phyloP scores from a whole-genome alignment of 2,329 filamentous ascomycete genomes.

The Ceratocystis ficicola region DNA sequence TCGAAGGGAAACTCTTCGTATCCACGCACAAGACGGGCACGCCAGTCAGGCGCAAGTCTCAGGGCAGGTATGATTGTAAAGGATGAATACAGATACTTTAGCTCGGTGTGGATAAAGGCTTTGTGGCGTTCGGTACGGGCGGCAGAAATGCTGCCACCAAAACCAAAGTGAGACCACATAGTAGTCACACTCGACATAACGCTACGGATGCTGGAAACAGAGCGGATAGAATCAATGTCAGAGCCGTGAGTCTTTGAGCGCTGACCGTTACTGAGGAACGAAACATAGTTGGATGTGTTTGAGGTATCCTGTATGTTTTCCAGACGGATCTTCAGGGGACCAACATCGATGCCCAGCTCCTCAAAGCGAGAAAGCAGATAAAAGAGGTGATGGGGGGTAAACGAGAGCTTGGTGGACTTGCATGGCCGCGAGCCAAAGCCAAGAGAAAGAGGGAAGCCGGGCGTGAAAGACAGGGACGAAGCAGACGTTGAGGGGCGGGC shows the following conservation, averaged over 20 bases:
- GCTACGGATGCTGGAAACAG: slow-evolving; percentile 90
- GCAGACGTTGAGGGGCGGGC: slow-evolving; percentile 53
- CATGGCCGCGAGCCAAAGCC: slow-evolving; percentile 73
- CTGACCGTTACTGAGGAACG: slow-evolving; percentile 76
- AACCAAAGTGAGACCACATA: slow-evolving; percentile 78
- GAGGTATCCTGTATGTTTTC: slow-evolving; percentile 88
- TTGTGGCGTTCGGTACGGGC: slow-evolving; percentile 85
- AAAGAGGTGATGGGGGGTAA: slow-evolving; percentile 93
- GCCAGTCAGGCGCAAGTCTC: slow-evolving; percentile 80
- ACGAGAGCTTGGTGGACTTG: slow-evolving; percentile 80
- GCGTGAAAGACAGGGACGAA: slow-evolving; percentile 62
- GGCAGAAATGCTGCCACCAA: slow-evolving; percentile 64
- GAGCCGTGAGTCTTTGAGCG: slow-evolving; percentile 65
- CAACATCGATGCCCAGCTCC: slow-evolving; percentile 78
- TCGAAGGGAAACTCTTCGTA: slow-evolving; percentile 98
- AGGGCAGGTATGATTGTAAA: slow-evolving; percentile 97
- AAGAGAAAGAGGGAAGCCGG: slow-evolving; percentile 76
- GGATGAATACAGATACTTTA: slow-evolving; percentile 93
- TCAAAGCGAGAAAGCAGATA: slow-evolving; percentile 93
- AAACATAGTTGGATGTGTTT: slow-evolving; percentile 84
- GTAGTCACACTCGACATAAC: slow-evolving; percentile 96
- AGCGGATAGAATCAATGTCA: slow-evolving; percentile 84
- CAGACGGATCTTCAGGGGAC: slow-evolving; percentile 88
- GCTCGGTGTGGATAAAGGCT: slow-evolving; percentile 67
- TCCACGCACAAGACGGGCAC: slow-evolving; percentile 75